Evolutionary conservation across 2,329 filamentous ascomycete genomes (phyloP).

Genomic region (Apiospora malaysiana): DNA sequence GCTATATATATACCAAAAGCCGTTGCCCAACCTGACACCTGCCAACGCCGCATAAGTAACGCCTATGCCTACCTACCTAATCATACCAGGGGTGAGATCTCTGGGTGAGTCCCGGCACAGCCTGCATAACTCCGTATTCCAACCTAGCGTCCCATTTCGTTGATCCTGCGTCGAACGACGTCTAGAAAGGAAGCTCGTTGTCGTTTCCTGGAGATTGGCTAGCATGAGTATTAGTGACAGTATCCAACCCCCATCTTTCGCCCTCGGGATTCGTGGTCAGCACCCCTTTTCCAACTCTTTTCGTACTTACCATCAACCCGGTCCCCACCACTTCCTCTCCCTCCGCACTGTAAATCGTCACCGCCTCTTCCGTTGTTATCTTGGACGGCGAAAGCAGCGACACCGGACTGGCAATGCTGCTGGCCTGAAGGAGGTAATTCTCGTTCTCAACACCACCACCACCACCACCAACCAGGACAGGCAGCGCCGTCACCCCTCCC

Average conservation of each 20-base stretch:
- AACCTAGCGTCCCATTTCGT: not conserved
- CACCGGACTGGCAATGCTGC: not conserved
- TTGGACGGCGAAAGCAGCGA: slow-evolving; percentile 7
- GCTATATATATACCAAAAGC: not conserved
- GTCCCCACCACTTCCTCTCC: not conserved
- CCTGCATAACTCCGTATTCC: not conserved
- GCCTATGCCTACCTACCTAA: too few species aligned
- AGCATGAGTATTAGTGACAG: not conserved
- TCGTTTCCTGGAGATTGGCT: not conserved
- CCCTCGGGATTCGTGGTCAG: not conserved
- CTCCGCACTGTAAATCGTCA: not conserved
- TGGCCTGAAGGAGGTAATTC: not conserved
- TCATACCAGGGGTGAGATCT: not conserved
- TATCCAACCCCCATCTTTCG: not conserved
- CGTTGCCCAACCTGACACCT: not conserved
- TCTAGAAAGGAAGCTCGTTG: not conserved
- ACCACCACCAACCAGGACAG: not conserved
- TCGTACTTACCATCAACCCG: not conserved
- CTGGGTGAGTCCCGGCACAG: not conserved
- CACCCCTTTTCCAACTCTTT: not conserved
- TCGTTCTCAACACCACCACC: not conserved
- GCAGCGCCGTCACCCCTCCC: not conserved
- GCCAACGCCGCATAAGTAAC: not conserved
- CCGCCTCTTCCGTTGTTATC: not conserved
- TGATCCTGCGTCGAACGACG: not conserved